Evolutionary conservation across 164 flowering plant species (phyloP).

Genomic region (Cinnamomum chago): DNA sequence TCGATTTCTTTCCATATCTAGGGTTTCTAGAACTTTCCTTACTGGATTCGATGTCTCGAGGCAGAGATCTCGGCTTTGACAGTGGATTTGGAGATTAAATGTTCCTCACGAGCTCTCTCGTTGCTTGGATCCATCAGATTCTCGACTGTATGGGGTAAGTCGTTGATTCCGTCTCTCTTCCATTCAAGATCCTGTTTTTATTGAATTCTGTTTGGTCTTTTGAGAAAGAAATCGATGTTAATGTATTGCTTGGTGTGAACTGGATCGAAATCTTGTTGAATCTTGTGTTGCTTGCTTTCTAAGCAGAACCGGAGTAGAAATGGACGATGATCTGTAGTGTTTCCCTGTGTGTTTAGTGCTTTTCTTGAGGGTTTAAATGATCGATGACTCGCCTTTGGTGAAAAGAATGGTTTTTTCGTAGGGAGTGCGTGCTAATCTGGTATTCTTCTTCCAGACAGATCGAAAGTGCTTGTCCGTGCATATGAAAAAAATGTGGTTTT

Average conservation of each 20-base stretch:
- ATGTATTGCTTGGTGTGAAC: not conserved
- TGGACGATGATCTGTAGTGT: not conserved
- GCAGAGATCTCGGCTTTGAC: constrained; percentile 11
- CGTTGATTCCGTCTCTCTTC: not conserved
- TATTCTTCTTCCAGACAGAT: not conserved
- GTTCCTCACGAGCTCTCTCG: constrained; percentile 25
- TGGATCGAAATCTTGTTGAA: not conserved
- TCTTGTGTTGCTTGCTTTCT: not conserved
- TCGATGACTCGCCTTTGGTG: too few species aligned
- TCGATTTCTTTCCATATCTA: not conserved
- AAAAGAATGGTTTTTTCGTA: too few species aligned
- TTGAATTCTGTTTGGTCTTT: not conserved
- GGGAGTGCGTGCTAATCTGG: not conserved
- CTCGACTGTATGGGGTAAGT: constrained; percentile 67
- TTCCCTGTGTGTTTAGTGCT: not conserved
- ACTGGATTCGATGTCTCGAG: constrained; percentile 3
- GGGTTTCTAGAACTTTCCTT: not conserved
- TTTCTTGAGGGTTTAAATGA: too few species aligned
- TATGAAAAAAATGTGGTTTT: not conserved
- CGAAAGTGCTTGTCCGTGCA: not conserved
- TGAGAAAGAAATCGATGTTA: not conserved
- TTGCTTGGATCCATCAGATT: constrained; percentile 47
- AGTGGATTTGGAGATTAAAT: constrained; percentile 17
- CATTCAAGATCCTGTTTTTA: not conserved
- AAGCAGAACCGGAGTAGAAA: not conserved